These are phyloP conservation scores for Fragilariopsis cylindrus DNA, from an alignment of 108 stramenopile species.

Conservation along the genomic window DNA sequence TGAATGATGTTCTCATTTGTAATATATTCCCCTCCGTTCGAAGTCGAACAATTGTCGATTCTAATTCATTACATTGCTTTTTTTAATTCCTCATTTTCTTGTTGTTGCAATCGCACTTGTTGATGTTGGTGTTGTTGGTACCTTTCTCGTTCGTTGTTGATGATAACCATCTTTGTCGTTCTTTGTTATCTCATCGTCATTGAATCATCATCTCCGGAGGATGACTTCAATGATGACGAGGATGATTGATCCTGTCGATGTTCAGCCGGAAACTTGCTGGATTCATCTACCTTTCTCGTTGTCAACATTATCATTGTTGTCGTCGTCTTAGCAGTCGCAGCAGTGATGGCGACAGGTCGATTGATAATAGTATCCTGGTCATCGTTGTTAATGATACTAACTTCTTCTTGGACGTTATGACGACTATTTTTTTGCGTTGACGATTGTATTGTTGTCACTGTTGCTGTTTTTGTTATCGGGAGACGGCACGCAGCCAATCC, in stretches of 20 bases:
- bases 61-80: neutral
- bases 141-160: neutral
- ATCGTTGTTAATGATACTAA: neutral
- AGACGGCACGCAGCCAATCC: neutral
- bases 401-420: neutral
- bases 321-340: neutral
- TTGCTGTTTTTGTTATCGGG: neutral
- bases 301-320: neutral
- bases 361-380: too few species aligned
- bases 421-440: neutral
- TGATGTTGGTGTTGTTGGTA: neutral
- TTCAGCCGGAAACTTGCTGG: neutral
- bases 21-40: constrained; percentile 3
- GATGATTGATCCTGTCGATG: constrained; percentile 1
- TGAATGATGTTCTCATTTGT: constrained; percentile 1
- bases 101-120: neutral
- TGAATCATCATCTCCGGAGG: neutral
- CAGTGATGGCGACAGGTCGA: neutral
- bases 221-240: neutral
- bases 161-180: neutral
- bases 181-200: neutral
- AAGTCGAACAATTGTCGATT: neutral
- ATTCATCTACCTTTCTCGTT: neutral
- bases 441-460: neutral
- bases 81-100: neutral